phyloP scores from a whole-genome alignment of 2,329 filamentous ascomycete species.

The Alternaria panax region DNA sequence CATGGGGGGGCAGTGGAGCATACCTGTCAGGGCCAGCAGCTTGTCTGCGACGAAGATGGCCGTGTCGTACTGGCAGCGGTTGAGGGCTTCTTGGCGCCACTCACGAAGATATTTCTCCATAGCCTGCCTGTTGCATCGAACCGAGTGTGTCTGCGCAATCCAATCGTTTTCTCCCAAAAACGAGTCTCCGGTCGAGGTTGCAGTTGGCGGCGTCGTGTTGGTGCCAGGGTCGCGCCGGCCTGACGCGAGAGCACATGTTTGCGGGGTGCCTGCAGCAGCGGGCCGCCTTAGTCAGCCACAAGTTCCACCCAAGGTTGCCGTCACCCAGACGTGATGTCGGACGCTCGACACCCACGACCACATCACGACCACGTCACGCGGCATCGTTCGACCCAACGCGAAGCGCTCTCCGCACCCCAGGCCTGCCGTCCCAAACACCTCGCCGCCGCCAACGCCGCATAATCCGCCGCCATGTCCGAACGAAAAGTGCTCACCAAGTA shows the following conservation, averaged over 20 bases:
- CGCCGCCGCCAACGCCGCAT: background rate
- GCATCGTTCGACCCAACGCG: background rate
- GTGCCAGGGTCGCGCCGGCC: constrained; percentile 24
- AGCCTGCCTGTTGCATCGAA: constrained; percentile 15
- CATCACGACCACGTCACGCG: background rate
- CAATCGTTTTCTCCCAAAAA: background rate
- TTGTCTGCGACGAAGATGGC: constrained; percentile 98
- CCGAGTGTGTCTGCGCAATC: background rate
- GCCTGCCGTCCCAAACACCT: background rate
- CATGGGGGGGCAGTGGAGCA: constrained; percentile 34
- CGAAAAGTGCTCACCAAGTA: constrained; percentile 77
- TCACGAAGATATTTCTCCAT: constrained; percentile 95
- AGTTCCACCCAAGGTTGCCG: constrained; percentile 10
- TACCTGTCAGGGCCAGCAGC: constrained; percentile 90
- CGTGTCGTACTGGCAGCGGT: constrained; percentile 95
- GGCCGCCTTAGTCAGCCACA: constrained; percentile 25
- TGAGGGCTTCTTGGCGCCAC: constrained; percentile 94
- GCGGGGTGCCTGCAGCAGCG: constrained; percentile 23
- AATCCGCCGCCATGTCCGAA: constrained; percentile 73
- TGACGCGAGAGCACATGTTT: constrained; percentile 29
- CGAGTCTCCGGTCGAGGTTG: constrained; percentile 3
- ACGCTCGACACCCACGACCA: background rate
- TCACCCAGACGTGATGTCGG: constrained; percentile 7
- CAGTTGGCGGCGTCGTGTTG: constrained; percentile 3
- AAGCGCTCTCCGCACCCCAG: background rate